Evolutionary conservation across 352 stramenopile species (phyloP).

Genomic region (Phytophthora vignae): DNA sequence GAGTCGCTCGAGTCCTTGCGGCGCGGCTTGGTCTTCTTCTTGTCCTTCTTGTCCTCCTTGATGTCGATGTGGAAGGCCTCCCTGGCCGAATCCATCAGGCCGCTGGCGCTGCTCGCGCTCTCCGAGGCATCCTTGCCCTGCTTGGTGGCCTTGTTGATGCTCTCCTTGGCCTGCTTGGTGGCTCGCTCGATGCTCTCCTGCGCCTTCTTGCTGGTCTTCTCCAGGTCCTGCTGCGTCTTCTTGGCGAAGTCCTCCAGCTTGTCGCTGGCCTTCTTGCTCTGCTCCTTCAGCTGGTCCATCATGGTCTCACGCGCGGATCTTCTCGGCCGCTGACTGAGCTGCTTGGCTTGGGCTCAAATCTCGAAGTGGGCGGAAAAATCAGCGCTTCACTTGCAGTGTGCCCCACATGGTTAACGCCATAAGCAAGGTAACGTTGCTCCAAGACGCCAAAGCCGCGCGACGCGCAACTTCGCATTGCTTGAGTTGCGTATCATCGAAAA

Average conservation of each 20-base stretch:
- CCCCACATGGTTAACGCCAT: neutral
- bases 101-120: conserved; percentile 23
- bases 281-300: conserved; percentile 57
- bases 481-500: neutral
- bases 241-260: conserved; percentile 40
- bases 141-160: conserved; percentile 31
- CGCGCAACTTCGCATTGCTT: neutral
- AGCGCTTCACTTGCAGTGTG: conserved; percentile 4
- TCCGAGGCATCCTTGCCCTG: conserved; percentile 32
- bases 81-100: conserved; percentile 35
- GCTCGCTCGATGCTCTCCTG: conserved; percentile 34
- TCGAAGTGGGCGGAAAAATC: conserved; percentile 21
- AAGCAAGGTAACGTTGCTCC: neutral
- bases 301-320: conserved; percentile 21
- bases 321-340: conserved; percentile 6
- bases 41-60: conserved; percentile 37
- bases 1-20: conserved; percentile 47
- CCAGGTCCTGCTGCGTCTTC: conserved; percentile 39
- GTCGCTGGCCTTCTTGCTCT: conserved; percentile 50
- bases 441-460: neutral
- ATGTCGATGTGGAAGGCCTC: conserved; percentile 51
- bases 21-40: conserved; percentile 36
- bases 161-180: conserved; percentile 38
- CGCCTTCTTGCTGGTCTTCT: conserved; percentile 40
- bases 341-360: conserved; percentile 18